Conservation (phyloP, 1,284 basidiomycete genomes). For the Sporisorium exsertum region DNA sequence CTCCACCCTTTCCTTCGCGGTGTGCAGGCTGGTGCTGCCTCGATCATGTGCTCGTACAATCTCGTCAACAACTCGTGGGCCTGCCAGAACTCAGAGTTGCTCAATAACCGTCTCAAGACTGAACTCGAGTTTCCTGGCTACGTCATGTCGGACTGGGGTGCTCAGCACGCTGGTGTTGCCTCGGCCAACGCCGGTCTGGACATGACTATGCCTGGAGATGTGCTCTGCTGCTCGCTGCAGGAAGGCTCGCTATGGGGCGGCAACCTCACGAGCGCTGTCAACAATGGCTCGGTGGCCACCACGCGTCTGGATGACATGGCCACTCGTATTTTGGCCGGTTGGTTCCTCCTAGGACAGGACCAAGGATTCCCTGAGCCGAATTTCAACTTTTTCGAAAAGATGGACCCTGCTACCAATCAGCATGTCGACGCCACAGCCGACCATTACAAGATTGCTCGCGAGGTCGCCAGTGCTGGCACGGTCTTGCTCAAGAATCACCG, state of each 20-base stretch:
- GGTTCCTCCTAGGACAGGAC: constrained; percentile 70
- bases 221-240: constrained; percentile 37
- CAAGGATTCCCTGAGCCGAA: constrained; percentile 61
- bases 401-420: constrained; percentile 70
- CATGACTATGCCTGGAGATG: constrained; percentile 71
- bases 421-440: constrained; percentile 81
- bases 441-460: constrained; percentile 77
- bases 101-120: constrained; percentile 80
- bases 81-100: constrained; percentile 77
- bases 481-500: constrained; percentile 80
- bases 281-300: constrained; percentile 77
- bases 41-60: constrained; percentile 71
- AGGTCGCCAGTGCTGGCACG: constrained; percentile 80
- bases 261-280: constrained; percentile 77
- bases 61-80: constrained; percentile 73
- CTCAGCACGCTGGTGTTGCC: constrained; percentile 60
- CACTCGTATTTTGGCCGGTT: constrained; percentile 66
- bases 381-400: constrained; percentile 59
- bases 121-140: constrained; percentile 84
- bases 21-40: constrained; percentile 71
- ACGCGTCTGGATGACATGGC: constrained; percentile 73
- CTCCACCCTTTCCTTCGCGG: constrained; percentile 64
- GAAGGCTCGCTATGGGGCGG: constrained; percentile 54
- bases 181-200: constrained; percentile 78
- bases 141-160: constrained; percentile 69